phyloP scores from a whole-genome alignment of 768 basidiomycete genomes.

The Naganishia friedmannii region DNA sequence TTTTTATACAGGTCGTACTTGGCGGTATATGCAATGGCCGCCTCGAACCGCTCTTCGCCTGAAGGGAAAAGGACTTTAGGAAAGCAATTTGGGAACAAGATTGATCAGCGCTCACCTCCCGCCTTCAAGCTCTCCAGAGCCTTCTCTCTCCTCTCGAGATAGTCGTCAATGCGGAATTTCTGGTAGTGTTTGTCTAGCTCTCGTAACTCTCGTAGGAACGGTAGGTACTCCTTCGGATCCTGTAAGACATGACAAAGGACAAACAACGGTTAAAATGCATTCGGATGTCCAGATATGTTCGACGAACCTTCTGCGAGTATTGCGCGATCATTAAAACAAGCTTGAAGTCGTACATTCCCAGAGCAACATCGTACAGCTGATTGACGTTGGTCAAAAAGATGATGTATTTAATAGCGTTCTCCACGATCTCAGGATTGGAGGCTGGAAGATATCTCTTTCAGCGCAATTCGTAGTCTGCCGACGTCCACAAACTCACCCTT shows the following conservation, averaged over 20 bases:
- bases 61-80: conserved; percentile 19
- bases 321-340: conserved; percentile 94
- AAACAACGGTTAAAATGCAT: background rate
- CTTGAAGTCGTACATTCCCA: conserved; percentile 98
- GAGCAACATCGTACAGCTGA: conserved; percentile 82
- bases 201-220: conserved; percentile 87
- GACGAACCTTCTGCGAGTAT: conserved; percentile 82
- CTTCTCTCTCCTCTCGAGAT: conserved; percentile 70
- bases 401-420: conserved; percentile 96
- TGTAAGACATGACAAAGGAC: no score
- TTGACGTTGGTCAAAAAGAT: conserved; percentile 96
- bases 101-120: conserved; percentile 59
- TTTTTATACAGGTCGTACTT: conserved; percentile 69
- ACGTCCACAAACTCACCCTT: conserved; percentile 60
- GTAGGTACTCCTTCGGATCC: conserved; percentile 97
- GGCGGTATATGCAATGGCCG: conserved; percentile 76
- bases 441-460: conserved; percentile 48
- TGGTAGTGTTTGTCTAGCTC: conserved; percentile 77
- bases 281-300: background rate
- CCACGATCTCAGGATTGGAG: conserved; percentile 71
- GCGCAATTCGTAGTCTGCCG: background rate
- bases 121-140: conserved; percentile 71
- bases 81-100: background rate
- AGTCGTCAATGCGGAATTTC: conserved; percentile 85
- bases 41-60: conserved; percentile 72